Evolutionary conservation across 768 basidiomycete species (phyloP).

Genomic region (Polyporus arcularius): DNA sequence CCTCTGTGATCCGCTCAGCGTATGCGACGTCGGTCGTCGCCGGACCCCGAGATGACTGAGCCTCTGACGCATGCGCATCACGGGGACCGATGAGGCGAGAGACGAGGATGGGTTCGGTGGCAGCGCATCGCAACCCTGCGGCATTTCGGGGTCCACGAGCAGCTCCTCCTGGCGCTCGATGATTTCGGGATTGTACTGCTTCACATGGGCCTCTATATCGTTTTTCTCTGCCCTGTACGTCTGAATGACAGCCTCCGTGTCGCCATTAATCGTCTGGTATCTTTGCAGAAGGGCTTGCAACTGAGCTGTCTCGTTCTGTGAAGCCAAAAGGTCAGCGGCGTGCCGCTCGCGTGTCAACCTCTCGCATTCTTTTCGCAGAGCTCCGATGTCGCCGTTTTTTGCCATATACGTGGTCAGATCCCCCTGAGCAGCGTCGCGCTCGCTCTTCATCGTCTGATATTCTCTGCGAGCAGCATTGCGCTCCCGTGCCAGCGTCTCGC

Average conservation of each 20-base stretch:
- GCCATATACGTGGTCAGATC: too few species aligned
- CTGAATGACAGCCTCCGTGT: background rate
- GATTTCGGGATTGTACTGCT: background rate
- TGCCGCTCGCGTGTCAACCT: too few species aligned
- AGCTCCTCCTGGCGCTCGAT: background rate
- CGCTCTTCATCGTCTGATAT: too few species aligned
- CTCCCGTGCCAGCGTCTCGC: too few species aligned
- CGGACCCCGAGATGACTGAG: background rate
- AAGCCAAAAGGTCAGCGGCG: too few species aligned
- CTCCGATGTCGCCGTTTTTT: too few species aligned
- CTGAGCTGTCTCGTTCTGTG: too few species aligned
- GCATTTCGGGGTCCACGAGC: background rate
- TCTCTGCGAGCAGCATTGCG: too few species aligned
- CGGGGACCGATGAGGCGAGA: background rate
- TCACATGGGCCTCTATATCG: background rate
- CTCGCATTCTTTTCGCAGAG: too few species aligned
- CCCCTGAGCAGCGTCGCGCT: too few species aligned
- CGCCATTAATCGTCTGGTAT: background rate
- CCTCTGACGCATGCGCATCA: conserved; percentile 1
- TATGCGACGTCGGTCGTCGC: background rate
- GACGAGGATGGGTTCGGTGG: too few species aligned
- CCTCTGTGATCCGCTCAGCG: background rate
- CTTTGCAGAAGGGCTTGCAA: background rate
- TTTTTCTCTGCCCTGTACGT: background rate
- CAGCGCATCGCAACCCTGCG: background rate